Base-by-base conservation (phyloP, 1,139 yeast genomes). In the Scheffersomyces cryptocercus region DNA sequence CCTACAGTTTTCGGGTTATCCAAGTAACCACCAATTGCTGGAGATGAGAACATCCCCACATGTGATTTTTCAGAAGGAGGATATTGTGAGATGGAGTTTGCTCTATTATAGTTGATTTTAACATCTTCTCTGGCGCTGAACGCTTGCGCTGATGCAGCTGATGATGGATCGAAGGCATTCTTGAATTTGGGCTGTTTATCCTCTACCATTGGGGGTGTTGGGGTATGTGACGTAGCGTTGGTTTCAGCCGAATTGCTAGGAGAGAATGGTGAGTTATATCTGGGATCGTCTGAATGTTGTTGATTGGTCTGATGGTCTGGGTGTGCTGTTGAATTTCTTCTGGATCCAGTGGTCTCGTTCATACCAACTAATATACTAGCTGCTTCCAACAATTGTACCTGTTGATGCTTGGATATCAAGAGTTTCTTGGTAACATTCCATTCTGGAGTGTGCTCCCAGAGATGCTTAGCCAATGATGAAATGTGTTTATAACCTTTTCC, bases 401-500 rank as follows among this genome's bases (percentile, higher is more conserved):
- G 96, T 62, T 88, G 96, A 62, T 88, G 96, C 62, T 88, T 88
- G n/a, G 91, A 84, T 38, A 88, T 87, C 36, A 85, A 68, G 40
- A 88, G 70, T 59, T 85, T 86, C 52, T 87, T 85, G 2, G 96
- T 88, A 56, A 85, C 85, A 57, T 84, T 86, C 96, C 96, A 88
- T 61, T 88, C 96, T 0, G 96, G 95, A 0, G 96, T 88, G 61
- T 88, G 96, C 50, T 73, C 75, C 96, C 91, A 59, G 73, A 72
- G 67, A 77, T 90, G 76, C 79, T 88, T 52, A 77, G 95, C 76
- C 48, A 88, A 73, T 15, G 93, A 85, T 2, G 91, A 83, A 8
- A 88, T 85, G 65, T 88, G 96, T 61, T 88, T 88, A 61, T 88
- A 88, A 11, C 95, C 95, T 62, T 88, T 88, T 9, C 96, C 96